phyloP scores from a whole-genome alignment of 108 stramenopile genomes.

The Schizochytrium sp. region DNA sequence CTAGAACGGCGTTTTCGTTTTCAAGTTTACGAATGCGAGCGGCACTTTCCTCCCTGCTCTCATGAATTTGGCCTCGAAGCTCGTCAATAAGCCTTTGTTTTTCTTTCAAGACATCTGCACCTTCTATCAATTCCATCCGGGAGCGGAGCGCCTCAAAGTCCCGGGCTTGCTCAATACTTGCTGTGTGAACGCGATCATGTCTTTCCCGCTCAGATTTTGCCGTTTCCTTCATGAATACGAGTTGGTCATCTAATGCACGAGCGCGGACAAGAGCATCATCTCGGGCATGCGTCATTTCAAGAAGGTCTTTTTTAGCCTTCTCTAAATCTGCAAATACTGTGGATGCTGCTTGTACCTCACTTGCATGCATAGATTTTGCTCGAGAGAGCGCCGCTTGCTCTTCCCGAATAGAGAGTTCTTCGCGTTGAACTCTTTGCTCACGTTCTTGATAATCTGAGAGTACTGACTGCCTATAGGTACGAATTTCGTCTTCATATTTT shows the following conservation, averaged over 20 bases:
- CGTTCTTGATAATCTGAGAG: conserved; percentile 39
- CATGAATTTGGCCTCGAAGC: background rate
- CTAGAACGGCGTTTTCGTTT: background rate
- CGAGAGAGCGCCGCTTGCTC: background rate
- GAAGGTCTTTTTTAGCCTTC: background rate
- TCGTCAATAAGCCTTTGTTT: background rate
- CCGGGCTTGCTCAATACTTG: background rate
- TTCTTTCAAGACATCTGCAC: background rate
- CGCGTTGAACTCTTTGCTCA: conserved; percentile 28
- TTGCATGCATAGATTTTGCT: background rate
- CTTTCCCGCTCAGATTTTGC: conserved; percentile 17
- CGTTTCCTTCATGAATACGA: conserved; percentile 27
- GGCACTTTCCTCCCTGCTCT: background rate
- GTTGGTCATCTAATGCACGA: background rate
- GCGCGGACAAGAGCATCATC: background rate
- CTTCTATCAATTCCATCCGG: background rate
- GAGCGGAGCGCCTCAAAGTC: conserved; percentile 8
- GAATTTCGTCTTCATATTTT: background rate
- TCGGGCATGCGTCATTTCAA: background rate
- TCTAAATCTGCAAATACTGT: background rate
- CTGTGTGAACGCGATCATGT: conserved; percentile 34
- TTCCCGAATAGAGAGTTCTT: background rate
- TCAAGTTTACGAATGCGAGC: background rate
- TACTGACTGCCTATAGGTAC: conserved; percentile 11
- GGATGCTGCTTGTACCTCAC: background rate